Evolutionary conservation across 352 stramenopile species (phyloP).

Genomic region (Globisporangium carolinianum): DNA sequence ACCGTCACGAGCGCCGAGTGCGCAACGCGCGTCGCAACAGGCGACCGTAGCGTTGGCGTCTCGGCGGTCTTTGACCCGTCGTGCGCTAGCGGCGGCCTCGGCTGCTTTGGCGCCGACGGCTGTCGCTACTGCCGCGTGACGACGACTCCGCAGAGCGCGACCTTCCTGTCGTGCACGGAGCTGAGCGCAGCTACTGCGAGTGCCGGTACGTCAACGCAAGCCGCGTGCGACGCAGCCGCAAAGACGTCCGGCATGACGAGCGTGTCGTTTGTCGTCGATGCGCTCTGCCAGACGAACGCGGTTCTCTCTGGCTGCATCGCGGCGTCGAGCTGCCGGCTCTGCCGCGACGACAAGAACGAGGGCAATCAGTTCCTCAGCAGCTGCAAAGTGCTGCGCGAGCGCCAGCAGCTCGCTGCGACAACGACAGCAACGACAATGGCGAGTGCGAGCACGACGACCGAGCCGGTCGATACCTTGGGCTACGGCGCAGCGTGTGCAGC

Average conservation of each 20-base stretch:
- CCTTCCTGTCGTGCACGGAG: slow-evolving; percentile 18
- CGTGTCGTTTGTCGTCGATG: slow-evolving; percentile 41
- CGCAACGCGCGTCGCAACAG: slow-evolving; percentile 16
- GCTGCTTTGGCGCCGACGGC: slow-evolving; percentile 18
- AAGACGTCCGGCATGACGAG: slow-evolving; percentile 19
- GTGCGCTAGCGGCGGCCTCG: slow-evolving; percentile 22
- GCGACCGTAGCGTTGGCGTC: slow-evolving; percentile 29
- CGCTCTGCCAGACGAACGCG: slow-evolving; percentile 25
- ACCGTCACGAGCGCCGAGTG: slow-evolving; percentile 15
- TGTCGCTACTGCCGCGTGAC: slow-evolving; percentile 25
- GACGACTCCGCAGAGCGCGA: slow-evolving; percentile 15
- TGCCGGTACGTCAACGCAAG: slow-evolving; percentile 12
- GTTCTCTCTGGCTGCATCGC: slow-evolving; percentile 32
- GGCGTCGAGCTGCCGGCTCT: slow-evolving; percentile 43
- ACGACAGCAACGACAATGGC: background rate
- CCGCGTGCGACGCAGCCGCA: slow-evolving; percentile 23
- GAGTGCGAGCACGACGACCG: background rate
- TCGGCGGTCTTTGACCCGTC: slow-evolving; percentile 14
- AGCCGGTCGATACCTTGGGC: background rate
- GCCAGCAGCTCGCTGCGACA: background rate
- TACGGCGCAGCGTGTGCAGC: no score
- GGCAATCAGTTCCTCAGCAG: slow-evolving; percentile 46
- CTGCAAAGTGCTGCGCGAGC: slow-evolving; percentile 38
- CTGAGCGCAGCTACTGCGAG: slow-evolving; percentile 3
- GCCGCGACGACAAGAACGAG: slow-evolving; percentile 48